phyloP scores from a whole-genome alignment of 257 asterid genomes.

The Solanum lignicaule region DNA sequence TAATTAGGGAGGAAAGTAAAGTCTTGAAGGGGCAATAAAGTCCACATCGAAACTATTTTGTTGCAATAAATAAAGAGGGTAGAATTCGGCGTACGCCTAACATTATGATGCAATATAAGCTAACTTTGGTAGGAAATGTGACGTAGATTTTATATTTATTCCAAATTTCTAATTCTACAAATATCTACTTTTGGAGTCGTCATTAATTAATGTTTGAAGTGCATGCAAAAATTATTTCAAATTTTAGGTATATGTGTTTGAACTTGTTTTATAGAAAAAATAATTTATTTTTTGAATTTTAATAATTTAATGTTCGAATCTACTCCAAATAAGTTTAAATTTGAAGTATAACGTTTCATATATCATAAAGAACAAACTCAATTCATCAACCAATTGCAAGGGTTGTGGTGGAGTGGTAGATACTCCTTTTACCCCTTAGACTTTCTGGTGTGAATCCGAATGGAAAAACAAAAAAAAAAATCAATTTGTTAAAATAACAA shows the following conservation, averaged over 20 bases:
- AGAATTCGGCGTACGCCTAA: not conserved
- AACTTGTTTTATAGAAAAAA: not conserved
- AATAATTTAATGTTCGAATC: too few species aligned
- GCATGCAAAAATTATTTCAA: not conserved
- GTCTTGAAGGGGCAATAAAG: not conserved
- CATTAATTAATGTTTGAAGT: not conserved
- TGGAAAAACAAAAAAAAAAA: too few species aligned
- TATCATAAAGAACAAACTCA: too few species aligned
- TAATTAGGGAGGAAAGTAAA: not conserved
- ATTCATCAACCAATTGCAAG: too few species aligned
- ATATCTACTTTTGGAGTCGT: not conserved
- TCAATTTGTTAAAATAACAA: too few species aligned
- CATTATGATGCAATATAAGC: not conserved
- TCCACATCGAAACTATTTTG: not conserved
- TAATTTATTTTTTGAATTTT: too few species aligned
- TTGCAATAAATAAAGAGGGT: not conserved
- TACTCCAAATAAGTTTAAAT: too few species aligned
- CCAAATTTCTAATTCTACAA: too few species aligned
- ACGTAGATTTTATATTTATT: not conserved
- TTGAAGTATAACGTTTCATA: not conserved
- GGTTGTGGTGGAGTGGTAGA: too few species aligned
- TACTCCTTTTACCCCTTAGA: too few species aligned
- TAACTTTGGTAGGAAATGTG: not conserved
- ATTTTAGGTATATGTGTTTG: not conserved
- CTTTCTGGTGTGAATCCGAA: too few species aligned